Percentiles rank a stretch among this genome's conserved stretches.
Evolutionary conservation across 169 alveolate genomes (phyloP).

Genomic region (Perkinsus marinus): DNA sequence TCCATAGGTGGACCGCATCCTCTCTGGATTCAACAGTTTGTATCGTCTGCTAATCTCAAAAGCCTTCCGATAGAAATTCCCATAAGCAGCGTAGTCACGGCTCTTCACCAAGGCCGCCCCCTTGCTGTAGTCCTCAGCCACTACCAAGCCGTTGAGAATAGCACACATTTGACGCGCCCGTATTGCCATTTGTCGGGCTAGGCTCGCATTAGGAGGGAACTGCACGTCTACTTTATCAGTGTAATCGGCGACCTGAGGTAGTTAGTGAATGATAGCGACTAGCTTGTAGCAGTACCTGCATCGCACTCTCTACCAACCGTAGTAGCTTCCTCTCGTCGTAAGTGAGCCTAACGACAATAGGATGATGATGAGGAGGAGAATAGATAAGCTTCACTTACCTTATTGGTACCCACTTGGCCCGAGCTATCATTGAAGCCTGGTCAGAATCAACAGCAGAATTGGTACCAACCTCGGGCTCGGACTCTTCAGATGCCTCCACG

Average conservation of each 20-base stretch:
- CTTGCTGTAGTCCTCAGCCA: conserved; percentile 68
- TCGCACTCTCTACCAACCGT: conserved; percentile 64
- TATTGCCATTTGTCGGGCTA: conserved; percentile 46
- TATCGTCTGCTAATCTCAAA: conserved; percentile 77
- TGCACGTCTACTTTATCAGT: conserved; percentile 66
- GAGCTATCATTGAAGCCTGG: background rate
- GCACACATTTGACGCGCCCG: conserved; percentile 72
- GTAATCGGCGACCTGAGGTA: conserved; percentile 52
- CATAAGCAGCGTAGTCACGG: conserved; percentile 50
- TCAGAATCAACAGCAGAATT: background rate
- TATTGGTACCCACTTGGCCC: background rate
- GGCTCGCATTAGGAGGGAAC: conserved; percentile 40
- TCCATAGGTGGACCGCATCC: conserved; percentile 72
- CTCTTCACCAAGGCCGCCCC: conserved; percentile 66
- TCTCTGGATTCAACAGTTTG: conserved; percentile 75
- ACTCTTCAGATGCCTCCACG: background rate
- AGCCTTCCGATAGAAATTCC: conserved; percentile 56
- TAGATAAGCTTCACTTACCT: background rate
- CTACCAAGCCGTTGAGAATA: conserved; percentile 65
- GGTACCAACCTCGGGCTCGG: background rate
- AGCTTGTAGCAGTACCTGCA: conserved; percentile 23
- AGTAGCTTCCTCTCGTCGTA: conserved; percentile 52
- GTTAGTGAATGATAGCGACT: background rate
- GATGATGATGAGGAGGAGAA: background rate
- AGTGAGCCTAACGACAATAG: background rate